Evolutionary conservation across 495 filamentous ascomycete genomes (phyloP).

Genomic region (Schizothecium vesticola): DNA sequence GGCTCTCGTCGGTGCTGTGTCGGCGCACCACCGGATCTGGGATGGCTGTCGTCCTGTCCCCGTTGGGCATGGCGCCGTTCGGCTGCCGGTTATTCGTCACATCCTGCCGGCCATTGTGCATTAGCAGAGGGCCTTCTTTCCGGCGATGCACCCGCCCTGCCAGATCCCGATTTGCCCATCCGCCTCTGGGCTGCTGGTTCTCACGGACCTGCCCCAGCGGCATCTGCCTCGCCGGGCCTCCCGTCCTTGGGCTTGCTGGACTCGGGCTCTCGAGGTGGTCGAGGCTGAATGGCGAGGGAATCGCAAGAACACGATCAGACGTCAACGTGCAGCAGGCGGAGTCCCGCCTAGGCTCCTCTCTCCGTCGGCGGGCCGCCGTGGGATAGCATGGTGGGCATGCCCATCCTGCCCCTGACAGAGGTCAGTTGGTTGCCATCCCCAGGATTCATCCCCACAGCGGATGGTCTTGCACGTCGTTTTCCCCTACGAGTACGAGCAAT

Average conservation of each 20-base stretch:
- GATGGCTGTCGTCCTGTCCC: neutral
- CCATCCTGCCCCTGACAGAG: neutral
- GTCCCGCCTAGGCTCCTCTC: neutral
- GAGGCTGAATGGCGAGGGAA: neutral
- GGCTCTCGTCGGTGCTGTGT: neutral
- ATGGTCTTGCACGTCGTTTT: neutral
- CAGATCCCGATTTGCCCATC: conserved; percentile 9
- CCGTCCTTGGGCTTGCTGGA: neutral
- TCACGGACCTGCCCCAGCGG: neutral
- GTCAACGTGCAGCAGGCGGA: neutral
- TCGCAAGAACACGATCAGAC: neutral
- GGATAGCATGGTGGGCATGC: neutral
- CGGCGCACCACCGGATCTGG: conserved; percentile 9
- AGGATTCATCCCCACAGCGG: neutral
- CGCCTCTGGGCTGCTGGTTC: neutral
- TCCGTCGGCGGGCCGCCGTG: neutral
- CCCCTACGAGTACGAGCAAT: neutral
- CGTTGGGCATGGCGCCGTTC: conserved; percentile 6
- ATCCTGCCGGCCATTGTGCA: conserved; percentile 2
- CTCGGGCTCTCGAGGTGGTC: neutral
- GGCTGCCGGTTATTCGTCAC: conserved; percentile 9
- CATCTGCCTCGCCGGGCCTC: conserved; percentile 3
- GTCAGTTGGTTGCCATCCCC: neutral
- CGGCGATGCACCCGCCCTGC: conserved; percentile 2
- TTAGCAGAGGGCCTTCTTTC: neutral